phyloP scores from a whole-genome alignment of 2,329 filamentous ascomycete genomes.

The Teratosphaeria zuluensis region DNA sequence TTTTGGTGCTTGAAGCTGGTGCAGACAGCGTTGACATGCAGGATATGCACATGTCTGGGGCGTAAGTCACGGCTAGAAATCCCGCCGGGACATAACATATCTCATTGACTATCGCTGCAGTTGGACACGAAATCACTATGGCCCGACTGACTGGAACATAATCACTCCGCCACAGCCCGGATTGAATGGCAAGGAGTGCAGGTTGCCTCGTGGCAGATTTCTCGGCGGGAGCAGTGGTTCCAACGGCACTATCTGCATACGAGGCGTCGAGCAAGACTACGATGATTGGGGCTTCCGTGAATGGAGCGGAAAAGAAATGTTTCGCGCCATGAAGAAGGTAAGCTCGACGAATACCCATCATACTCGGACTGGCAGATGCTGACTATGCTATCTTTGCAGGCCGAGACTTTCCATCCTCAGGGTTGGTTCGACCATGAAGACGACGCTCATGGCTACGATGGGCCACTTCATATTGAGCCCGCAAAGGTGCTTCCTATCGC shows the following conservation, averaged over 20 bases:
- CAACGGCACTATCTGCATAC: slow-evolving; percentile 21
- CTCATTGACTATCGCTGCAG: background rate
- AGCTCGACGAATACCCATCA: background rate
- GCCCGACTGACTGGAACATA: slow-evolving; percentile 38
- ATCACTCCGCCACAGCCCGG: slow-evolving; percentile 18
- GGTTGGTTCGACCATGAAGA: slow-evolving; percentile 17
- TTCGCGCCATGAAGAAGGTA: slow-evolving; percentile 20
- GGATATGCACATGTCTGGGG: slow-evolving; percentile 38
- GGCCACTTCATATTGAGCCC: slow-evolving; percentile 12
- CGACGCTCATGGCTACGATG: background rate
- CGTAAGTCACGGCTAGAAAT: slow-evolving; percentile 14
- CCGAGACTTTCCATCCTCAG: slow-evolving; percentile 17
- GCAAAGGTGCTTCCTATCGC: slow-evolving; percentile 34
- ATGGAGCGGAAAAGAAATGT: slow-evolving; percentile 30
- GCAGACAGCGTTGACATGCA: slow-evolving; percentile 29
- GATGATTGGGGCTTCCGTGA: slow-evolving; percentile 27
- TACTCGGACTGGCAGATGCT: slow-evolving; percentile 19
- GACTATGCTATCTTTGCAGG: slow-evolving; percentile 2
- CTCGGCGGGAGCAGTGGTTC: slow-evolving; percentile 30
- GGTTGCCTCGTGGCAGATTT: slow-evolving; percentile 1
- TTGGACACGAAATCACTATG: slow-evolving; percentile 26
- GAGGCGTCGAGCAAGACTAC: slow-evolving; percentile 20
- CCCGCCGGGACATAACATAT: background rate
- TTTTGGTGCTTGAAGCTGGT: slow-evolving; percentile 27
- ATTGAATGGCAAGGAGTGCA: slow-evolving; percentile 18